Evolutionary conservation across 192 early-diverging fungal genomes (phyloP), one percentile per base, ranked within the genome.

Genomic region (Gamsiella multidivaricata): DNA sequence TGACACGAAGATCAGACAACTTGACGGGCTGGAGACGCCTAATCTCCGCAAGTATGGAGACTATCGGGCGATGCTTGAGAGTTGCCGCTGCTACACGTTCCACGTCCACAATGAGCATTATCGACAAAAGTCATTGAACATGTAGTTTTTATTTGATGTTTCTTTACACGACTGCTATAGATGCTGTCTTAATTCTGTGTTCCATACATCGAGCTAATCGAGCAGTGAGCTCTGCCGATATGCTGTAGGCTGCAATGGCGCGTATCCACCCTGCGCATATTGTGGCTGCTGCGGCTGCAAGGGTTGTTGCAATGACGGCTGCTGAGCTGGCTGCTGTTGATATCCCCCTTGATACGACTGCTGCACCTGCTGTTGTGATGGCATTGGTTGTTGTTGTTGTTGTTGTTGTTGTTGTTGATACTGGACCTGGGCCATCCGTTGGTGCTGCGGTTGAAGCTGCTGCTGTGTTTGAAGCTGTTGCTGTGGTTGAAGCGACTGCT

Each of bases 191-290:
- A 7, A 41, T 41, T 14, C 39, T 41, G 8, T 41, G 39, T 41
- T n/a, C 39, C 14, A 41, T 41, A 7, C 14, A 41, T 7, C 39
- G 22, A 7, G 4, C 42, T 78, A 78, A 31, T 78, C 74, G 25
- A 78, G 74, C 14, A 78, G 57, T 2, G 74, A 78, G 32, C 64
- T 69, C 15, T 29, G 57, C 20, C 53, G 59, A 18, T 49, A 54
- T 5, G 37, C 22, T 15, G 59, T 51, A 26, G 71, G 71, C 20
- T 75, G 71, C 32, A 66, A 37, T 2, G 71, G 63, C 2, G 62
- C 63, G 37, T 75, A 66, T 17, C 71, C 71, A 7, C 54, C 61
- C 26, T 76, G 72, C 1, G 31, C 32, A 61, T 39, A 12, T 39
- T 39, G 37, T 12, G 5, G 70, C 47, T 73, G 69, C 36, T 62